Conservation (phyloP, 2,329 filamentous ascomycete species). For the Sporothrix schenckii region DNA sequence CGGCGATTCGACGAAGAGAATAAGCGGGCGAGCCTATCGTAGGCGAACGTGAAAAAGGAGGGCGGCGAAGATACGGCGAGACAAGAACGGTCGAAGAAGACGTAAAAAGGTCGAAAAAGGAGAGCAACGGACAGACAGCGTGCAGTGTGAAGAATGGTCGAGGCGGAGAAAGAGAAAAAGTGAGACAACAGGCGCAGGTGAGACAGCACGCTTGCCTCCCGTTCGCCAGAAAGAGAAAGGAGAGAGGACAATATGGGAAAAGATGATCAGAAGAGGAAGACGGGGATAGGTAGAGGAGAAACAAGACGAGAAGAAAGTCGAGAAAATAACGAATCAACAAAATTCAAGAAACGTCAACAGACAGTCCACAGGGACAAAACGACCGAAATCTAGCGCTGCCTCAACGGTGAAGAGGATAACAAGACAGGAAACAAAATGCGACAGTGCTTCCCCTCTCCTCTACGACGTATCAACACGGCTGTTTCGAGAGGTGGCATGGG, state of each 20-base stretch:
- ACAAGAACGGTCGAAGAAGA: slow-evolving; percentile 14
- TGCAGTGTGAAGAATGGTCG: slow-evolving; percentile 9
- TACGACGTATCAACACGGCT: slow-evolving; percentile 17
- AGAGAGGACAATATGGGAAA: background rate
- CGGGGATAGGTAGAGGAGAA: background rate
- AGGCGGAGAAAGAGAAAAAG: background rate
- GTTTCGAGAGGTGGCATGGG: slow-evolving; percentile 28
- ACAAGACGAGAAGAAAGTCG: background rate
- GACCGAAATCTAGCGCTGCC: slow-evolving; percentile 9
- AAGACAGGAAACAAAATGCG: slow-evolving; percentile 15
- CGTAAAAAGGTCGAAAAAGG: slow-evolving; percentile 19
- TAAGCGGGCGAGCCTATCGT: slow-evolving; percentile 16
- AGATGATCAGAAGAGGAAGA: slow-evolving; percentile 16
- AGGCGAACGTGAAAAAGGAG: background rate
- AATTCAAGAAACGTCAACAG: background rate
- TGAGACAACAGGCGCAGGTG: slow-evolving; percentile 29
- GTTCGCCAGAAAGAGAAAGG: slow-evolving; percentile 23
- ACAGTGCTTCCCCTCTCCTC: slow-evolving; percentile 6
- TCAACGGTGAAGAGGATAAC: background rate
- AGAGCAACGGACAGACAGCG: slow-evolving; percentile 7
- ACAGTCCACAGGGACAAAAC: background rate
- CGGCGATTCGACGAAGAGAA: slow-evolving; percentile 3
- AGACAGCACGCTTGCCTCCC: slow-evolving; percentile 27
- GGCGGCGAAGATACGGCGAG: background rate
- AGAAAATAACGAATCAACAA: background rate